Conservation (phyloP, 192 early-diverging fungal genomes). For the Chytriomyces hyalinus region DNA sequence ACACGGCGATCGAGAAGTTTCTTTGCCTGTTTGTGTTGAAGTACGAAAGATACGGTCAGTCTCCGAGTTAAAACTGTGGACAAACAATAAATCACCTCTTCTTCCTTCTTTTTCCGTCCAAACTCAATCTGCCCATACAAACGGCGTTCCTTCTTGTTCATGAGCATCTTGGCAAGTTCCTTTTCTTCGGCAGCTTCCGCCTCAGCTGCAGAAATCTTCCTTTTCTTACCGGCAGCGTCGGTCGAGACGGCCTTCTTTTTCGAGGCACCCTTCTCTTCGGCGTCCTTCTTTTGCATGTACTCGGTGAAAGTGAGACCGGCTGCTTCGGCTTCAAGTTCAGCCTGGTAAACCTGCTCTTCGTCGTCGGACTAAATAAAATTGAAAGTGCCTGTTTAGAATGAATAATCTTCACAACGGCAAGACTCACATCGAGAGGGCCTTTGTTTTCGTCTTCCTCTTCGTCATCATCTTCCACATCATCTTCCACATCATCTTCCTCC, state of each 20-base stretch:
- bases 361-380: conserved; percentile 35
- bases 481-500: conserved; percentile 59
- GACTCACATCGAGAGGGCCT: conserved; percentile 29
- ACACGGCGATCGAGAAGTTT: conserved; percentile 13
- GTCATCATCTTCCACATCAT: conserved; percentile 61
- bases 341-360: conserved; percentile 59
- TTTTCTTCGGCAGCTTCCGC: conserved; percentile 64
- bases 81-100: conserved; percentile 50
- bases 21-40: neutral
- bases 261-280: conserved; percentile 38
- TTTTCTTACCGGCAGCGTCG: conserved; percentile 33
- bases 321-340: conserved; percentile 73
- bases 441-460: conserved; percentile 62
- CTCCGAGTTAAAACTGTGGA: neutral
- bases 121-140: conserved; percentile 81
- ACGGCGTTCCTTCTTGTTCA: conserved; percentile 81
- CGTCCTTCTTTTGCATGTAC: conserved; percentile 59
- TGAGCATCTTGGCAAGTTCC: conserved; percentile 85
- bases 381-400: neutral
- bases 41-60: neutral
- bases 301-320: conserved; percentile 70
- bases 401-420: neutral
- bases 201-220: conserved; percentile 64
- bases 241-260: conserved; percentile 46
- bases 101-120: conserved; percentile 71